Conservation (phyloP, 306 rosid genomes). For the Aeschynomene evenia region DNA sequence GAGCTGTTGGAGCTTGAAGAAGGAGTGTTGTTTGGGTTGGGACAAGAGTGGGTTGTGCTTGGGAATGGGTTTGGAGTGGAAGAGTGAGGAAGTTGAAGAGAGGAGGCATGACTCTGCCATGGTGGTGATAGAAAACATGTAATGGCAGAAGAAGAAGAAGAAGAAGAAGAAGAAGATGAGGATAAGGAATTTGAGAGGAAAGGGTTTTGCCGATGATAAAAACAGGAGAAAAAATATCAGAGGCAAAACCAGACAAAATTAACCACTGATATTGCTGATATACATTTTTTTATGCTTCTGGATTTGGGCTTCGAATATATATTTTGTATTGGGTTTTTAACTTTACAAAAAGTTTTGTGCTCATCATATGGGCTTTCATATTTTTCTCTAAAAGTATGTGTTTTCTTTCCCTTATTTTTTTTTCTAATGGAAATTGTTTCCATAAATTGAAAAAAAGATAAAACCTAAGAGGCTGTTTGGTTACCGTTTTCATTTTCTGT, state of each 20-base stretch:
- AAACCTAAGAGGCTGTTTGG: too few species aligned
- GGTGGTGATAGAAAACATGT: slow-evolving; percentile 53
- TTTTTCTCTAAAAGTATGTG: too few species aligned
- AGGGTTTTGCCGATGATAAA: not conserved
- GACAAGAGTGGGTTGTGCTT: slow-evolving; percentile 31
- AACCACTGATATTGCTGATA: not conserved
- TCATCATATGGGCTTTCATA: too few species aligned
- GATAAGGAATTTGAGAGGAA: not conserved
- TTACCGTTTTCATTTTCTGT: too few species aligned
- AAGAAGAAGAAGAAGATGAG: slow-evolving; percentile 16
- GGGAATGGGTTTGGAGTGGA: slow-evolving; percentile 38
- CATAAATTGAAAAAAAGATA: too few species aligned
- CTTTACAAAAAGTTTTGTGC: too few species aligned
- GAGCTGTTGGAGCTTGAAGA: slow-evolving; percentile 47
- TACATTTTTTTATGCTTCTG: not conserved
- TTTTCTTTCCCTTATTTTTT: too few species aligned
- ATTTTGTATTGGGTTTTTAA: too few species aligned
- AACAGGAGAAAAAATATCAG: not conserved
- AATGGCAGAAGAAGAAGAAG: not conserved
- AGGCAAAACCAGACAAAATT: not conserved
- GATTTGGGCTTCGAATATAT: too few species aligned
- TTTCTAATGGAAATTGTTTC: too few species aligned
- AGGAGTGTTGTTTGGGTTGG: slow-evolving; percentile 30
- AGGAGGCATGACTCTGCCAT: slow-evolving; percentile 52
- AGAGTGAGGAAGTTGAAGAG: slow-evolving; percentile 49